A percentile compares a stretch with the other conserved stretches of the same genome.
phyloP scores from a whole-genome alignment of 345 rosid genomes.

The Salix koriyanagi region DNA sequence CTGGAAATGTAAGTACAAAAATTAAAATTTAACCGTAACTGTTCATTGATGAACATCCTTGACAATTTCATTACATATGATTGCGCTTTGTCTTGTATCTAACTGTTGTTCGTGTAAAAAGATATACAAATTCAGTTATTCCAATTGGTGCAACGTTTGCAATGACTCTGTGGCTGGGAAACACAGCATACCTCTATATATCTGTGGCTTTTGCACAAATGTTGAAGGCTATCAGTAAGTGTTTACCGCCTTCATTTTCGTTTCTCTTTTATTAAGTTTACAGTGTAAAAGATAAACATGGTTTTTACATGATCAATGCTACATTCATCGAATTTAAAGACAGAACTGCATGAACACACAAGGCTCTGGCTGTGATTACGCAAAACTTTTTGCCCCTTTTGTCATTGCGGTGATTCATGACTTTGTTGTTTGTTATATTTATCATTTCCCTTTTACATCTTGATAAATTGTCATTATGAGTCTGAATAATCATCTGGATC shows the following conservation, averaged over 20 bases:
- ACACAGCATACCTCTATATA: constrained; percentile 92
- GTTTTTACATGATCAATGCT: neutral
- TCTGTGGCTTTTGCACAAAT: constrained; percentile 97
- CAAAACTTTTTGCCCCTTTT: too few relatives aligned
- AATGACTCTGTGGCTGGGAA: constrained; percentile 98
- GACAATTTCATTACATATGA: neutral
- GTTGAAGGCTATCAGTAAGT: constrained; percentile 94
- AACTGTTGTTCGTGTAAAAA: neutral
- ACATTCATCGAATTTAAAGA: too few relatives aligned
- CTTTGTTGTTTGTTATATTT: too few relatives aligned
- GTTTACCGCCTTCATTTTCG: neutral
- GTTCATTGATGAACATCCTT: neutral
- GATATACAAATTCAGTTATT: constrained; percentile 68
- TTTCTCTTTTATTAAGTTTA: neutral
- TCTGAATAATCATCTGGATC: neutral
- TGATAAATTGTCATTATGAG: neutral
- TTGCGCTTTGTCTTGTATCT: neutral
- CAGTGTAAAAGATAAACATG: neutral
- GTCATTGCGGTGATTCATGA: too few relatives aligned
- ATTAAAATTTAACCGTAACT: neutral
- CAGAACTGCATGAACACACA: too few relatives aligned
- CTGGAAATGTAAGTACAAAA: constrained; percentile 66
- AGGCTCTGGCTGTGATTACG: too few relatives aligned
- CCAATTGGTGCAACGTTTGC: constrained; percentile 98
- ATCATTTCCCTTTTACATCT: neutral